These are phyloP conservation scores for Fusarium sp. DNA, from an alignment of 2,329 filamentous ascomycete species.

Conservation along the genomic window DNA sequence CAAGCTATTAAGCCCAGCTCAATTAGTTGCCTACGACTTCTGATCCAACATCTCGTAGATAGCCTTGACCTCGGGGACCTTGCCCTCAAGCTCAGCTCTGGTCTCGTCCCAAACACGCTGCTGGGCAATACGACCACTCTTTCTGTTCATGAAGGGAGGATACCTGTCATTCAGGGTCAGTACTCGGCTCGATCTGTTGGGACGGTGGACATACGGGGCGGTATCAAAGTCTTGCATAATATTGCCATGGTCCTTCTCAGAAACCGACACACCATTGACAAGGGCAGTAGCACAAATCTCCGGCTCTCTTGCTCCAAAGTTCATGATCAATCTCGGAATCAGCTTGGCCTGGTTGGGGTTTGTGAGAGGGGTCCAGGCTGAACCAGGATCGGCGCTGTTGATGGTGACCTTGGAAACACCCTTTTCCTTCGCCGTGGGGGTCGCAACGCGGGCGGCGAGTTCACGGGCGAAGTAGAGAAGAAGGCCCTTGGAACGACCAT, in stretches of 20 bases:
- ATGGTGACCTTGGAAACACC: constrained; percentile 48
- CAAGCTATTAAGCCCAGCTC: neutral
- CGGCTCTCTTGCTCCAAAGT: constrained; percentile 51
- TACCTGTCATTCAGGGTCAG: constrained; percentile 40
- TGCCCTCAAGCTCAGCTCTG: constrained; percentile 37
- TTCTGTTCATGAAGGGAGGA: constrained; percentile 52
- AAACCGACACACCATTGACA: constrained; percentile 51
- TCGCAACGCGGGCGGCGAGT: constrained; percentile 46
- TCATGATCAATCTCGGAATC: constrained; percentile 54
- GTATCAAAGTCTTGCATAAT: constrained; percentile 54
- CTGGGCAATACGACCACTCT: constrained; percentile 38
- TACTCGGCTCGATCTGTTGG: neutral
- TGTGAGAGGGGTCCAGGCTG: constrained; percentile 54
- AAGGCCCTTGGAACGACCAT: constrained; percentile 53
- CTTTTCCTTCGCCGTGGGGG: constrained; percentile 27
- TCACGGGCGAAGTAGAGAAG: constrained; percentile 54
- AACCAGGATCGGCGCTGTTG: constrained; percentile 54
- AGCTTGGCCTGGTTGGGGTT: constrained; percentile 50
- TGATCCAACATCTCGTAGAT: constrained; percentile 37
- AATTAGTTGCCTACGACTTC: neutral
- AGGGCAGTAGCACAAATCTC: constrained; percentile 52
- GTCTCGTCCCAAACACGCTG: constrained; percentile 42
- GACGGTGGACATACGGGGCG: constrained; percentile 44
- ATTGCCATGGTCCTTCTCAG: constrained; percentile 48
- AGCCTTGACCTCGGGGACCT: constrained; percentile 40